Evolutionary conservation across 2,329 filamentous ascomycete species (phyloP), one percentile per base, ranked within the genome.

Genomic region (Penicillium crustosum): DNA sequence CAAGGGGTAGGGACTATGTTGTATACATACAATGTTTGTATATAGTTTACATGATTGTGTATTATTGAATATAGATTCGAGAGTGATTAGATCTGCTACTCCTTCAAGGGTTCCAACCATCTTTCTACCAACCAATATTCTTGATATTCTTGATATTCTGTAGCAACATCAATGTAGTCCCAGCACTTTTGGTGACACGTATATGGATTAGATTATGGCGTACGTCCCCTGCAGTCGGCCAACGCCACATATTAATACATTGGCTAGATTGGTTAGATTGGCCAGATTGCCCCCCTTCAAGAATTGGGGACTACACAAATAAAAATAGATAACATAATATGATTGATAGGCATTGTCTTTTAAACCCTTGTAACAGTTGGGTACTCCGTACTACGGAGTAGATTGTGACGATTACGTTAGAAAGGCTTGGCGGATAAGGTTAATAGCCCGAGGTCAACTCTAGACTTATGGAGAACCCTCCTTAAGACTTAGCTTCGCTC

Each of bases 381-480:
- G 4, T 33, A 15, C 29, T 31, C 29, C 10, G 4, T 31, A 13
- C 15, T 31, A 13, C 15, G 13, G 13, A 15, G 33, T 35, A 35
- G n/a, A 36, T 35, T 43, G 12, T 31, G 36, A 12, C 31, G 53
- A 44, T 56, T 56, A 56, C 53, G 53, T 56, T 55, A 55, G 53
- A 56, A 53, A 45, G 55, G 49, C 55, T 58, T 58, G 55, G 55
- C 55, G 38, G 39, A 23, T 44, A 25, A 48, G 45, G 31, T 19
- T 23, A 51, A 27, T 27, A 50, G 55, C 39, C 45, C 49, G 15
- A 19, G 19, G 49, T 21, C 54, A 38, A 44, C 38, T 62, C 48
- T 50, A 55, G 49, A 43, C 48, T 48, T 29, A 49, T 48, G 38
- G 38, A 31, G 43, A 49, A 47, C 63, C 47, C 49, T 50, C 49